Evolutionary conservation across 1,284 basidiomycete species (phyloP).

Genomic region (Apiotrichum domesticum): DNA sequence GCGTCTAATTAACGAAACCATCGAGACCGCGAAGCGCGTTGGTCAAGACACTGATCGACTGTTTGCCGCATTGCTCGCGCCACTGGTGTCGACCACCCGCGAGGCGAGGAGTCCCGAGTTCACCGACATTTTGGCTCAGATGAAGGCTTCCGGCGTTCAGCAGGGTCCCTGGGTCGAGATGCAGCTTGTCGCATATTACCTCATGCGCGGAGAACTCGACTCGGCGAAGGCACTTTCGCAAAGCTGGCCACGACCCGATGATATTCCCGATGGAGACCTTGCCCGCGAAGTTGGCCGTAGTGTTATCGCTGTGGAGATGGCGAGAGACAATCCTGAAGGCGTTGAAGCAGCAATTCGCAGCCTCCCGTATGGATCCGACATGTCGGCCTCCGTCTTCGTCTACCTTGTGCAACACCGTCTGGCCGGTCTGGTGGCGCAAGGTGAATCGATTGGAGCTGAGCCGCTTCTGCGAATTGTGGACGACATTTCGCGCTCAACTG

Average conservation of each 20-base stretch:
- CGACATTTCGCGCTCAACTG: conserved; percentile 9
- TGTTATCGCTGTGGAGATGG: conserved; percentile 12
- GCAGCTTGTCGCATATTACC: conserved; percentile 16
- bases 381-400: conserved; percentile 6
- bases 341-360: conserved; percentile 7
- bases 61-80: conserved; percentile 3
- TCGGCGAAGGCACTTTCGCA: conserved; percentile 10
- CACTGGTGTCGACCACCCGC: background rate
- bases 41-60: background rate
- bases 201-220: conserved; percentile 11
- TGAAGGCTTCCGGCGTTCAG: conserved; percentile 2
- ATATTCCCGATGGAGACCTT: background rate
- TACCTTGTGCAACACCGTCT: conserved; percentile 14
- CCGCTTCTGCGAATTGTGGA: conserved; percentile 16
- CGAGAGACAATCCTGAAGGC: conserved; percentile 5
- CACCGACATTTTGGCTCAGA: background rate
- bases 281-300: background rate
- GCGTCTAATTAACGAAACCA: background rate
- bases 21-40: background rate
- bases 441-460: background rate
- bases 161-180: conserved; percentile 13
- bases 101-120: conserved; percentile 3
- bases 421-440: background rate
- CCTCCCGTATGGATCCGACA: conserved; percentile 3
- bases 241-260: conserved; percentile 1